A percentile compares a stretch with the other conserved stretches of the same genome.
These are phyloP conservation scores for Miscanthus lutarioriparius DNA, from an alignment of 176 grass and related monocot genomes.

Conservation along the genomic window DNA sequence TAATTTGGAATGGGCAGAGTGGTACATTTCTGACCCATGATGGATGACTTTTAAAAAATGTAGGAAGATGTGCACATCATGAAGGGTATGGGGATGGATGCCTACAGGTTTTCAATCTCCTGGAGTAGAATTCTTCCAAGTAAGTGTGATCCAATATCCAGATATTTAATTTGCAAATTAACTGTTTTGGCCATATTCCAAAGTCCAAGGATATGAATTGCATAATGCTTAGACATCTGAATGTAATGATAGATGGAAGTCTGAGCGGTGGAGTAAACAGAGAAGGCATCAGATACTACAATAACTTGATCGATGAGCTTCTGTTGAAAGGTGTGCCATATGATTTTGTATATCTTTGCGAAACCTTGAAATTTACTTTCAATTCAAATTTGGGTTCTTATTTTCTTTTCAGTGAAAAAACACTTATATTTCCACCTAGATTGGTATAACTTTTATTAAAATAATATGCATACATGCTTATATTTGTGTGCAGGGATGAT, in stretches of 20 bases:
- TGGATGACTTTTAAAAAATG: neutral
- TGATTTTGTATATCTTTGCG: neutral
- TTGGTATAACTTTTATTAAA: too few relatives aligned
- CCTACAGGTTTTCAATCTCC: conserved; percentile 67
- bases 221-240: neutral
- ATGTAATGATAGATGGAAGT: conserved; percentile 51
- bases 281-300: conserved; percentile 58
- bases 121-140: conserved; percentile 72
- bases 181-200: too few relatives aligned
- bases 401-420: too few relatives aligned
- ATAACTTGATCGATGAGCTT: conserved; percentile 55
- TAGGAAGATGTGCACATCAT: conserved; percentile 63
- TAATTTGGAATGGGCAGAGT: neutral
- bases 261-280: conserved; percentile 54
- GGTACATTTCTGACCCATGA: neutral
- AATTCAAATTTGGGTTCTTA: too few relatives aligned
- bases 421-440: too few relatives aligned
- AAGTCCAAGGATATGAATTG: neutral
- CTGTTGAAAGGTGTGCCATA: conserved; percentile 38
- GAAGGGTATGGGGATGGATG: conserved; percentile 67
- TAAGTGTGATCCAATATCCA: conserved; percentile 11
- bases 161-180: neutral
- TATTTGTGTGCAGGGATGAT: conserved; percentile 35
- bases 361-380: neutral
- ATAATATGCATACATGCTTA: too few relatives aligned